Percentiles rank a stretch among this genome's conserved stretches.
Evolutionary conservation across 2,329 filamentous ascomycete genomes (phyloP).

Genomic region (Fusarium abutilonis): DNA sequence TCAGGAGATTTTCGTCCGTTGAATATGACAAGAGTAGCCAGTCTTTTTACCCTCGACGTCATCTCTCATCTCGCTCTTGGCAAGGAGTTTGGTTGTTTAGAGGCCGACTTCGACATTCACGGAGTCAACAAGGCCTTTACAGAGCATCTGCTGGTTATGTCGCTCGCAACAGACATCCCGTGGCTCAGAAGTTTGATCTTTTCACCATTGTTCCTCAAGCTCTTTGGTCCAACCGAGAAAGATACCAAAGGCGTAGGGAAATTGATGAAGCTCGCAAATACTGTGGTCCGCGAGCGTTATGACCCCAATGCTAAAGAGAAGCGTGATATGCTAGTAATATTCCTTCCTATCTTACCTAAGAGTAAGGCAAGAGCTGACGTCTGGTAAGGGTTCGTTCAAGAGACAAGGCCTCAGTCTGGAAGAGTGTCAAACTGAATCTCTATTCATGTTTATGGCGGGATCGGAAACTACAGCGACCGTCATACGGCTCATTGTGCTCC

Average conservation of each 20-base stretch:
- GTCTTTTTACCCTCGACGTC: neutral
- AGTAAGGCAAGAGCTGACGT: neutral
- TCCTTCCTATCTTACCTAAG: neutral
- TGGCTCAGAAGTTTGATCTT: conserved; percentile 1
- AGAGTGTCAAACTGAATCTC: conserved; percentile 1
- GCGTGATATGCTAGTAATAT: conserved; percentile 1
- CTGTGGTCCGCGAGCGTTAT: neutral
- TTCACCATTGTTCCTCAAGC: neutral
- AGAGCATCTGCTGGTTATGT: neutral
- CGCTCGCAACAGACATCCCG: conserved; percentile 1
- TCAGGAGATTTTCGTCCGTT: neutral
- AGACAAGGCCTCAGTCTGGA: neutral
- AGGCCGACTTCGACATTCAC: neutral
- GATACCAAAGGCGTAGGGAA: neutral
- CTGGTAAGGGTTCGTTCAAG: conserved; percentile 1
- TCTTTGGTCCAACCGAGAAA: neutral
- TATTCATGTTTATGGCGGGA: neutral
- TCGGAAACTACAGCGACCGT: neutral
- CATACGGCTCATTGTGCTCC: neutral
- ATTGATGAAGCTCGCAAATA: conserved; percentile 1
- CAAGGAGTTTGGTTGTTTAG: neutral
- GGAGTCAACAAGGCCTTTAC: neutral
- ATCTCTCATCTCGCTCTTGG: conserved; percentile 5
- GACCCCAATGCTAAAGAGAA: neutral
- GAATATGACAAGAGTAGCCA: neutral